Conservation (phyloP, 176 grass and related monocot species). For the Raddia guianensis region DNA sequence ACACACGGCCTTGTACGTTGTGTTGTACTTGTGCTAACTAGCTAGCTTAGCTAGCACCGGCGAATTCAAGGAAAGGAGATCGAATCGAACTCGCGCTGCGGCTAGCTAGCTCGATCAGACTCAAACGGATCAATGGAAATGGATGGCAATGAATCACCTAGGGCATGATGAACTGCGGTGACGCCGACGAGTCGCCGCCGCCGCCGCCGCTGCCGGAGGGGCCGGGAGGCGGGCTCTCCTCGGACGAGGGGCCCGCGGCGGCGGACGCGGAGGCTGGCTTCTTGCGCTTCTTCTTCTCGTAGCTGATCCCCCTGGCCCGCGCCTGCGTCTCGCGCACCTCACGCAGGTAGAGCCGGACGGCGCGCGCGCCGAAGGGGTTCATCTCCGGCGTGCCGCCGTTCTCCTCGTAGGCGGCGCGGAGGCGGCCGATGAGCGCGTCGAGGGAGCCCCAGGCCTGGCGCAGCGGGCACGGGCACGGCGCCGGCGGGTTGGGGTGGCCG, state of each 20-base stretch:
- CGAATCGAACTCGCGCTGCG: constrained; percentile 6
- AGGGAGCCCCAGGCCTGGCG: constrained; percentile 92
- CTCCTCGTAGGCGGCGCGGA: constrained; percentile 93
- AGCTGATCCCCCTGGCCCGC: constrained; percentile 81
- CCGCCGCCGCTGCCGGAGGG: constrained; percentile 39
- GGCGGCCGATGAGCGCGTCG: constrained; percentile 86
- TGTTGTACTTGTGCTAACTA: background rate
- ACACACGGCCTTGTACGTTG: constrained; percentile 34
- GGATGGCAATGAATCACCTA: constrained; percentile 30
- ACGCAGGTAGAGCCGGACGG: constrained; percentile 83
- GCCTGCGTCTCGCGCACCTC: constrained; percentile 90
- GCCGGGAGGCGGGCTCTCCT: constrained; percentile 55
- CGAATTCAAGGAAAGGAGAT: constrained; percentile 38
- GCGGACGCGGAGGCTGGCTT: constrained; percentile 47
- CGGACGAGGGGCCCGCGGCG: constrained; percentile 53
- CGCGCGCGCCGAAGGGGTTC: constrained; percentile 89
- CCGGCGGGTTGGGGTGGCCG: constrained; percentile 85
- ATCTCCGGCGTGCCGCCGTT: constrained; percentile 85
- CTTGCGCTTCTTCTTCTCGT: constrained; percentile 96
- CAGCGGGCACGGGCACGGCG: constrained; percentile 84
- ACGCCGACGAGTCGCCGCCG: constrained; percentile 36
- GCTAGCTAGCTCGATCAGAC: constrained; percentile 22
- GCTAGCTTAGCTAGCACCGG: background rate
- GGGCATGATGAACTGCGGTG: constrained; percentile 64
- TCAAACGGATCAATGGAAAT: constrained; percentile 31